These are phyloP conservation scores for Citeromyces hawaiiensis DNA, from an alignment of 1,139 yeast species.

Conservation along the genomic window DNA sequence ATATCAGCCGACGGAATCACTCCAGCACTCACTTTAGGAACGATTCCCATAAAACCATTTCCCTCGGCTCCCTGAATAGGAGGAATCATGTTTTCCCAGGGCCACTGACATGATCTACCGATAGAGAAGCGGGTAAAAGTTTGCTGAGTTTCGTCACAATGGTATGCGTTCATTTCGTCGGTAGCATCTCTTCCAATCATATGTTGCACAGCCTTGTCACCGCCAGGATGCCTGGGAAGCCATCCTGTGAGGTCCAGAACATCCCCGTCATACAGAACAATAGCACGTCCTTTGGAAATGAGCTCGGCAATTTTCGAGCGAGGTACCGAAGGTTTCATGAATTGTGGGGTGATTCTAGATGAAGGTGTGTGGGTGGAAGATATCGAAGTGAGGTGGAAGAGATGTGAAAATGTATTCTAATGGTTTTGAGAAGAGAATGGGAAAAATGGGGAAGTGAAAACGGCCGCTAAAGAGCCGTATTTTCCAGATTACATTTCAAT, in stretches of 20 bases:
- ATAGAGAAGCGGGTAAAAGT: conserved; percentile 42
- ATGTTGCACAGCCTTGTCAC: conserved; percentile 72
- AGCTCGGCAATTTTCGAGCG: conserved; percentile 29
- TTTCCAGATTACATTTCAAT: no score
- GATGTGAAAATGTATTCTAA: no score
- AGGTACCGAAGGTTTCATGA: neutral
- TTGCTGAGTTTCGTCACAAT: conserved; percentile 40
- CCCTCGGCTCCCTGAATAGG: conserved; percentile 60
- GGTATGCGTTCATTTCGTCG: conserved; percentile 82
- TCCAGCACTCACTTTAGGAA: conserved; percentile 38
- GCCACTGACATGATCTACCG: conserved; percentile 40
- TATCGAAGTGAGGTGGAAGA: no score
- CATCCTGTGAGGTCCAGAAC: conserved; percentile 61
- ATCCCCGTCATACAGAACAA: conserved; percentile 48
- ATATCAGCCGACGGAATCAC: conserved; percentile 22
- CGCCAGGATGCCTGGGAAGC: conserved; percentile 77
- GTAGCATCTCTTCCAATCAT: conserved; percentile 86
- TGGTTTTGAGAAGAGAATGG: no score
- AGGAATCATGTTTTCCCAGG: conserved; percentile 67
- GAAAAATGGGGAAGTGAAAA: no score
- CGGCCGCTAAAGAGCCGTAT: no score
- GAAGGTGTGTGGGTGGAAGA: neutral
- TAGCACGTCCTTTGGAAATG: conserved; percentile 54
- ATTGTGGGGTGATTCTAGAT: neutral
- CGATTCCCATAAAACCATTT: conserved; percentile 24